A percentile compares a stretch with the other conserved stretches of the same genome.
Evolutionary conservation across 1,284 basidiomycete species (phyloP).

Genomic region (Wallemia ichthyophaga): DNA sequence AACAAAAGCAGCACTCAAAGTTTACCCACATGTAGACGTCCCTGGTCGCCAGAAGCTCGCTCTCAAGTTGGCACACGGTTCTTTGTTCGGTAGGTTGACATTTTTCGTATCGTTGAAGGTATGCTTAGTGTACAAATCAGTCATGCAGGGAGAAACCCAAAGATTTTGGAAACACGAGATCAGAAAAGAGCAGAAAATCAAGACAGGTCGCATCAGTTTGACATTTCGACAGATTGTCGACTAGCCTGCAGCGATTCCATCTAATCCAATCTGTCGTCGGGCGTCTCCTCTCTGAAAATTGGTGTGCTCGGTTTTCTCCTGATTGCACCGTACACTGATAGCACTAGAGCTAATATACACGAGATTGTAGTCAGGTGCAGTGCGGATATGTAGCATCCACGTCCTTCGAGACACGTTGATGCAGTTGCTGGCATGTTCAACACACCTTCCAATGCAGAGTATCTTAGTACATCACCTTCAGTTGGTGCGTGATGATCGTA

Average conservation of each 20-base stretch:
- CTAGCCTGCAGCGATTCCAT: too few species aligned
- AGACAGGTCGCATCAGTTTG: neutral
- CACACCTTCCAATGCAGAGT: neutral
- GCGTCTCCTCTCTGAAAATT: neutral
- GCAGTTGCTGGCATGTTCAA: neutral
- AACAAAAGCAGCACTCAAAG: neutral
- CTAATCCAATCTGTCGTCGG: neutral
- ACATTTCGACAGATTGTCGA: neutral
- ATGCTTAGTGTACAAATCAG: neutral
- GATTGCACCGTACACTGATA: neutral
- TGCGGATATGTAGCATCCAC: neutral
- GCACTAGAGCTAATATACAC: neutral
- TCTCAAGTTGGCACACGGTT: neutral
- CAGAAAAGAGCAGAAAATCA: neutral
- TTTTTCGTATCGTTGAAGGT: too few species aligned
- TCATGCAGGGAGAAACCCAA: neutral
- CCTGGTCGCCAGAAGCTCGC: neutral
- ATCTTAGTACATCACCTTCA: neutral
- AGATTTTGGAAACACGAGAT: neutral
- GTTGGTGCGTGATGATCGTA: neutral
- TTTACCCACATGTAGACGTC: neutral
- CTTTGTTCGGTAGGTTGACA: neutral
- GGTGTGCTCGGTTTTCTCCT: neutral
- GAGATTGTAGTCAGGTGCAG: neutral
- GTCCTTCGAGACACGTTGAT: neutral